Conservation (phyloP, 805 yeast species). For the Sugiyamaella floridensis region DNA sequence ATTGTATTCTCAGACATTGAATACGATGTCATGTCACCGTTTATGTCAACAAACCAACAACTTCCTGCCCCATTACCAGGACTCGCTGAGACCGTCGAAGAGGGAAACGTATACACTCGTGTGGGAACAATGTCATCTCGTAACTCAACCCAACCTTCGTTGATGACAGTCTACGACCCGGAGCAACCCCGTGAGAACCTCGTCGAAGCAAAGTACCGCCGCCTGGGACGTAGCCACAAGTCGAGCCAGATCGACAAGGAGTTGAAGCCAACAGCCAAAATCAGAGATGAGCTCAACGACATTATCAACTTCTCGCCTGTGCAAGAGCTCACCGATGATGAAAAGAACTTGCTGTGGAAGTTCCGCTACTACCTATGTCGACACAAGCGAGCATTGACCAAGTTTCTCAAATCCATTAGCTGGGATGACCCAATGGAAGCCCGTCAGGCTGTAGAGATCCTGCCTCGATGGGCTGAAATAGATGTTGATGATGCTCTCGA, state of each 20-base stretch:
- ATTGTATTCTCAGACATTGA: constrained; percentile 58
- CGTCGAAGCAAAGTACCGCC: constrained; percentile 79
- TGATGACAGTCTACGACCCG: constrained; percentile 48
- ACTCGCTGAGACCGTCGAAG: constrained; percentile 1
- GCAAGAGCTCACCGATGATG: constrained; percentile 70
- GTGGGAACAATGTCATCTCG: not conserved
- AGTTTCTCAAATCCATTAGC: constrained; percentile 78
- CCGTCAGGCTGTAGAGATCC: constrained; percentile 65
- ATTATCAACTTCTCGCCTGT: constrained; percentile 78
- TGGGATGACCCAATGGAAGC: constrained; percentile 83
- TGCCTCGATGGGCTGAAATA: constrained; percentile 65
- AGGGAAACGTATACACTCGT: not conserved
- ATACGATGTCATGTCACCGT: constrained; percentile 30
- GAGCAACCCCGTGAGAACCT: constrained; percentile 69
- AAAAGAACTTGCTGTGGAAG: constrained; percentile 84
- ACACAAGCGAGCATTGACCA: constrained; percentile 62
- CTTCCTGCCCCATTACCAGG: not conserved
- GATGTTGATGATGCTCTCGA: constrained; percentile 84
- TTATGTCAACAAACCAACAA: not conserved
- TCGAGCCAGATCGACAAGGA: constrained; percentile 73
- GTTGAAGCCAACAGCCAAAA: constrained; percentile 78
- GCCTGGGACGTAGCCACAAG: constrained; percentile 76
- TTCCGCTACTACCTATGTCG: constrained; percentile 75
- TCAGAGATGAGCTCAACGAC: constrained; percentile 62
- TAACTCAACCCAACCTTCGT: not conserved